Conservation (phyloP, 2,329 filamentous ascomycete genomes). For the Shiraia bambusicola region DNA sequence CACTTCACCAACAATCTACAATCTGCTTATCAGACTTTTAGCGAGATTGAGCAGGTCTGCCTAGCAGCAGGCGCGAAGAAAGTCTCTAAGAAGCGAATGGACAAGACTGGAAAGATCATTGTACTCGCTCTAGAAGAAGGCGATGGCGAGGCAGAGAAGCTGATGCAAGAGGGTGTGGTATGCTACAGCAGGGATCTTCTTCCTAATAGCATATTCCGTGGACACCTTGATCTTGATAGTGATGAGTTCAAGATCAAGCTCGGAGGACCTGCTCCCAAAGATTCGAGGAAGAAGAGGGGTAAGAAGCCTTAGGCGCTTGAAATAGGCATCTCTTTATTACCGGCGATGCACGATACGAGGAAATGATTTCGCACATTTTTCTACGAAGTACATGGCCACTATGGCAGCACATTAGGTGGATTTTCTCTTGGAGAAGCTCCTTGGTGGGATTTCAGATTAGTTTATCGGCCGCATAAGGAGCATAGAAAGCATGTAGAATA, state of each 20-base stretch:
- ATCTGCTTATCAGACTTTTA: conserved; percentile 35
- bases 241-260: conserved; percentile 43
- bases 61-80: conserved; percentile 42
- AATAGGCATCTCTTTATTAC: not conserved
- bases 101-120: conserved; percentile 29
- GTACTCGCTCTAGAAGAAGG: conserved; percentile 43
- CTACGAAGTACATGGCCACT: too few relatives aligned
- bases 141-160: conserved; percentile 39
- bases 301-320: conserved; percentile 11
- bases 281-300: conserved; percentile 19
- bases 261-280: conserved; percentile 1
- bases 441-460: too few relatives aligned
- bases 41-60: conserved; percentile 44
- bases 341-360: not conserved
- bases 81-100: conserved; percentile 28
- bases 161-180: conserved; percentile 36
- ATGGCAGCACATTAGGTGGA: too few relatives aligned
- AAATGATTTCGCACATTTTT: not conserved
- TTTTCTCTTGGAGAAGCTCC: too few relatives aligned
- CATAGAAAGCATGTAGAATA: too few relatives aligned
- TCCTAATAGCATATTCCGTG: conserved; percentile 47
- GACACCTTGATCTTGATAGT: conserved; percentile 42
- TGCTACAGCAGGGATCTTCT: conserved; percentile 50
- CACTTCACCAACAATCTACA: conserved; percentile 51
- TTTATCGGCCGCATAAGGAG: too few relatives aligned